Conservation (phyloP, 805 yeast genomes). For the Yarrowia divulgata region DNA sequence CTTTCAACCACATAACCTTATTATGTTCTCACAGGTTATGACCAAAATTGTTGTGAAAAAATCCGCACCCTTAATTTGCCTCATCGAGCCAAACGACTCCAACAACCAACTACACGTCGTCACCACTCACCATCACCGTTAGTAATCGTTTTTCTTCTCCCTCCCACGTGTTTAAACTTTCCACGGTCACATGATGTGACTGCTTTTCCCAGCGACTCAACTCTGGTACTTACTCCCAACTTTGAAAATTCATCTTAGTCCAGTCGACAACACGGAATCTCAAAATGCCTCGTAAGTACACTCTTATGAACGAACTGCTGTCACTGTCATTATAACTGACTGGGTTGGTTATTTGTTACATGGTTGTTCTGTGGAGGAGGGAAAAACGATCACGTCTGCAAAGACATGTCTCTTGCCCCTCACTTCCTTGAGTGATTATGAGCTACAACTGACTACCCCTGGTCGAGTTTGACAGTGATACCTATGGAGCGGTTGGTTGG, state of each 20-base stretch:
- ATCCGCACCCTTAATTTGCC: no score
- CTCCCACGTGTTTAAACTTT: not conserved
- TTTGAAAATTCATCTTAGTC: slow-evolving; percentile 3
- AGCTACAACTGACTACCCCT: not conserved
- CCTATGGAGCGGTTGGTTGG: not conserved
- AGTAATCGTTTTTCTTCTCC: no score
- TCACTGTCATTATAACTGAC: slow-evolving; percentile 39
- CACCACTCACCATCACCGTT: not conserved
- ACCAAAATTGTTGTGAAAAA: not conserved
- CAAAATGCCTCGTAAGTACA: slow-evolving; percentile 39
- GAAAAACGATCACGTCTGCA: no score
- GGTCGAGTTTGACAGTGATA: not conserved
- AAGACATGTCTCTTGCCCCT: no score
- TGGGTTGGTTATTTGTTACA: slow-evolving; percentile 38
- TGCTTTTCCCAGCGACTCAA: slow-evolving; percentile 29
- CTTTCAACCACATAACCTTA: not conserved
- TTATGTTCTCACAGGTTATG: not conserved
- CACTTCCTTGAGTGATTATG: not conserved
- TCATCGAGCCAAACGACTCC: no score
- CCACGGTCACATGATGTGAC: slow-evolving; percentile 33
- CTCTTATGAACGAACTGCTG: slow-evolving; percentile 30
- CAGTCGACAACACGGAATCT: slow-evolving; percentile 38
- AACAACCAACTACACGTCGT: no score
- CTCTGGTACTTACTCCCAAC: slow-evolving; percentile 20
- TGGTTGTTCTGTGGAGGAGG: slow-evolving; percentile 9